Evolutionary conservation across 2,329 filamentous ascomycete genomes (phyloP).

Genomic region (Amauroascus niger): DNA sequence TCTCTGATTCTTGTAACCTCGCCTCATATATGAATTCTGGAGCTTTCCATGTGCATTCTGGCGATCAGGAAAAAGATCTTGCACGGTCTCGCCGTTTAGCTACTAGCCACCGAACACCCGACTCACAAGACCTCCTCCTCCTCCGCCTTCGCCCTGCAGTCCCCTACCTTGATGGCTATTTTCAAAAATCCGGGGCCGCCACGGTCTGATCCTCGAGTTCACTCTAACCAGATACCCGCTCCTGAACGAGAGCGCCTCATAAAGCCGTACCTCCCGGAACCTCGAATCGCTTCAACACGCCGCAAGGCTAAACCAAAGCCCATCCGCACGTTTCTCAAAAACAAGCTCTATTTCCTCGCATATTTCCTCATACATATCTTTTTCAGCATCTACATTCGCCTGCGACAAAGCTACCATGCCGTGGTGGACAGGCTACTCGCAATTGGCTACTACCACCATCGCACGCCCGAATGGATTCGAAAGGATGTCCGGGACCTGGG

Average conservation of each 20-base stretch:
- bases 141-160: no score
- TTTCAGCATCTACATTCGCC: constrained; percentile 79
- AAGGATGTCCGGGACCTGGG: constrained; percentile 68
- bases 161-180: not conserved
- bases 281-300: constrained; percentile 23
- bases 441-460: constrained; percentile 88
- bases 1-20: not conserved
- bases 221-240: constrained; percentile 28
- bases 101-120: not conserved
- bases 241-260: constrained; percentile 44
- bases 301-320: constrained; percentile 27
- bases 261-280: constrained; percentile 45
- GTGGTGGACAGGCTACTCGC: constrained; percentile 68
- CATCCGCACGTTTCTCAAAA: constrained; percentile 37
- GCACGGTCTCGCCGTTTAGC: not conserved
- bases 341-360: constrained; percentile 36
- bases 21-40: not conserved
- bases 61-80: not conserved
- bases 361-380: constrained; percentile 54
- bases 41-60: not conserved
- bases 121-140: not conserved
- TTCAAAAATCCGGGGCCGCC: constrained; percentile 1
- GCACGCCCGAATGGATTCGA: constrained; percentile 83
- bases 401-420: constrained; percentile 69
- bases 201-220: constrained; percentile 5